Base-by-base conservation (phyloP, 2,329 filamentous ascomycete genomes). In the Chalara sp. region DNA sequence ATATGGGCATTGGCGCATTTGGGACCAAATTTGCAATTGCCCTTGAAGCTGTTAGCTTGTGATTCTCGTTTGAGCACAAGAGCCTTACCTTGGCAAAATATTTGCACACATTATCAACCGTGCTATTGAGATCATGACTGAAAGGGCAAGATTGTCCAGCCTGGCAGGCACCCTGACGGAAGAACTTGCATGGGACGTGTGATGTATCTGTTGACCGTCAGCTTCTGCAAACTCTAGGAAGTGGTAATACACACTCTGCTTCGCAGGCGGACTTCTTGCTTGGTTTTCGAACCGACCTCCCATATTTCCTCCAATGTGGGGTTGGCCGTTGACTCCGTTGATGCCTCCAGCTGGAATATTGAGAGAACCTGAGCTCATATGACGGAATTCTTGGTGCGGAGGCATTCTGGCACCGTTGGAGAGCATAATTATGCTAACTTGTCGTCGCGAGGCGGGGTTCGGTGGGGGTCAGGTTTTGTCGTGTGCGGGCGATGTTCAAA, bases 141-240 rank as follows among this genome's bases (percentile, higher is more conserved):
- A 97, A 99, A 40, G 93, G 93, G 73, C 93, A 99, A 58, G 91
- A 89, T 68, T 87, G 88, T 61, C 93, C 93, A 52, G 93, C 93
- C 78, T 97, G 92, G 70, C 93, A 99, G 63, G 89, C 84, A 68
- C 92, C 91, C 74, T 96, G 89, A 49, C 90, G 85, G 72, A 93
- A 99, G 86, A 99, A 99, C 78, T 97, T 97, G 86, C 93, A 99
- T 39, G 93, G 93, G 43, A 99, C 93, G 74, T 97, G 93, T 55
- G 91, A 87, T 13, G 93, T 96, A 70, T 96, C 92, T 96, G 57
- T 44, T 51, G 47, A 31, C 41, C 37, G 52, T 58, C 35, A 59
- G 52, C 45, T 53, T 44, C 10, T 46, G 8, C 30, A 30, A 40
- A n/a, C 35, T 10, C 35, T 37, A 37, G 35, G 35, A 10, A 37